Percentiles rank a stretch among this genome's conserved stretches.
phyloP scores from a whole-genome alignment of 169 alveolate genomes.

The Cyclospora cayetanensis region DNA sequence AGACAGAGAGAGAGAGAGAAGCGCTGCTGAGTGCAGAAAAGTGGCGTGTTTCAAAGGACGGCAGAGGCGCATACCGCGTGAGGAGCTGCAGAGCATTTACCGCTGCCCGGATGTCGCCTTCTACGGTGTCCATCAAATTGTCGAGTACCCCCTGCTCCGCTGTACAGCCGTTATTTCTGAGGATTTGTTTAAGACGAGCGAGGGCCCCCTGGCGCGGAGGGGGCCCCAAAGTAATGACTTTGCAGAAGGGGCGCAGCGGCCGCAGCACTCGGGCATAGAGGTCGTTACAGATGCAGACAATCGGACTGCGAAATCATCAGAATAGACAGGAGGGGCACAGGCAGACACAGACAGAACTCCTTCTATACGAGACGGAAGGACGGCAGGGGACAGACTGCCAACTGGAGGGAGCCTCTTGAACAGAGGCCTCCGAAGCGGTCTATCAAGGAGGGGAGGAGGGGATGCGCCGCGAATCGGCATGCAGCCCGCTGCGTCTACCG shows the following conservation, averaged over 20 bases:
- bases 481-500: too few relatives aligned
- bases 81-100: slow-evolving; percentile 70
- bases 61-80: slow-evolving; percentile 28
- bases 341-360: background rate
- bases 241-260: slow-evolving; percentile 81
- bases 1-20: background rate
- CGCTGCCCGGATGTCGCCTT: slow-evolving; percentile 79
- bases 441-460: too few relatives aligned
- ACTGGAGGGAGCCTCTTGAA: too few relatives aligned
- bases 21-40: too few relatives aligned
- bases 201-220: slow-evolving; percentile 75
- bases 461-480: too few relatives aligned
- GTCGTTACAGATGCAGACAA: slow-evolving; percentile 97
- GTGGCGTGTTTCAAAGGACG: too few relatives aligned
- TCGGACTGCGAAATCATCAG: slow-evolving; percentile 88
- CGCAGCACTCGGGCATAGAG: slow-evolving; percentile 80
- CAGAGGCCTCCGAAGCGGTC: too few relatives aligned
- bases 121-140: slow-evolving; percentile 76
- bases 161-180: slow-evolving; percentile 75
- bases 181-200: slow-evolving; percentile 76
- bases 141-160: slow-evolving; percentile 75
- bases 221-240: slow-evolving; percentile 79
- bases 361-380: too few relatives aligned
- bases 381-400: too few relatives aligned
- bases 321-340: background rate